A percentile compares a stretch with the other conserved stretches of the same genome.
These are phyloP conservation scores for Hypoxylon sp. DNA, from an alignment of 2,329 filamentous ascomycete genomes.

Conservation along the genomic window DNA sequence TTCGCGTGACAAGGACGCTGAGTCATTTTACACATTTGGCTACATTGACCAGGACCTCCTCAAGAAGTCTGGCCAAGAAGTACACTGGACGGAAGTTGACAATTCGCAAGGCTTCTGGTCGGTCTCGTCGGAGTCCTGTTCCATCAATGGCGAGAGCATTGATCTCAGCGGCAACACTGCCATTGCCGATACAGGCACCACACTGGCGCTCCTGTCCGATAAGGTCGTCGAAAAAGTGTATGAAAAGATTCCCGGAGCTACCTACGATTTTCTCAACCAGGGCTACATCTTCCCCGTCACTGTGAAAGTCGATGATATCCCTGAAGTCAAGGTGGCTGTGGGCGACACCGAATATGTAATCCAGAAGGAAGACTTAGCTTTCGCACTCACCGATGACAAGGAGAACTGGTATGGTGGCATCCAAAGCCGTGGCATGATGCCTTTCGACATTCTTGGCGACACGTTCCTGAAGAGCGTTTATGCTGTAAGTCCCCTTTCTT, in stretches of 20 bases:
- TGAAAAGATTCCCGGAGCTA: slow-evolving; percentile 71
- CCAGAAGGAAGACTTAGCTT: slow-evolving; percentile 74
- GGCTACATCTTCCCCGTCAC: slow-evolving; percentile 74
- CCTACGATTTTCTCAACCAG: slow-evolving; percentile 69
- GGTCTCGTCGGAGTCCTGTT: slow-evolving; percentile 70
- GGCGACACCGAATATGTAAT: slow-evolving; percentile 72
- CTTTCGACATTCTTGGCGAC: slow-evolving; percentile 75
- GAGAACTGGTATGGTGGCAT: slow-evolving; percentile 72
- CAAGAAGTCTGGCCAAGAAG: slow-evolving; percentile 65
- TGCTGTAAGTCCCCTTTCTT: slow-evolving; percentile 62
- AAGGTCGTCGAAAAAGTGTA: slow-evolving; percentile 73
- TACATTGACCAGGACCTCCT: slow-evolving; percentile 77
- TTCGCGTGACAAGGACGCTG: slow-evolving; percentile 64
- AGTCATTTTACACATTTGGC: slow-evolving; percentile 81
- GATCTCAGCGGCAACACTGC: slow-evolving; percentile 70
- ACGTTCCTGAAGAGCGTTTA: slow-evolving; percentile 76
- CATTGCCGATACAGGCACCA: slow-evolving; percentile 81
- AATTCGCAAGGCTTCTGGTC: slow-evolving; percentile 78
- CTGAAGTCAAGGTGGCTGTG: slow-evolving; percentile 73
- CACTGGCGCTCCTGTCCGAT: slow-evolving; percentile 76
- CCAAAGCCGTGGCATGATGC: slow-evolving; percentile 71
- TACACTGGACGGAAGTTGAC: slow-evolving; percentile 74
- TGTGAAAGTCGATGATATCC: slow-evolving; percentile 67
- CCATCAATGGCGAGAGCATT: slow-evolving; percentile 70
- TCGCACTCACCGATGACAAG: slow-evolving; percentile 67